Base-by-base conservation (phyloP, 495 filamentous ascomycete genomes). In the Xylaria venustula region DNA sequence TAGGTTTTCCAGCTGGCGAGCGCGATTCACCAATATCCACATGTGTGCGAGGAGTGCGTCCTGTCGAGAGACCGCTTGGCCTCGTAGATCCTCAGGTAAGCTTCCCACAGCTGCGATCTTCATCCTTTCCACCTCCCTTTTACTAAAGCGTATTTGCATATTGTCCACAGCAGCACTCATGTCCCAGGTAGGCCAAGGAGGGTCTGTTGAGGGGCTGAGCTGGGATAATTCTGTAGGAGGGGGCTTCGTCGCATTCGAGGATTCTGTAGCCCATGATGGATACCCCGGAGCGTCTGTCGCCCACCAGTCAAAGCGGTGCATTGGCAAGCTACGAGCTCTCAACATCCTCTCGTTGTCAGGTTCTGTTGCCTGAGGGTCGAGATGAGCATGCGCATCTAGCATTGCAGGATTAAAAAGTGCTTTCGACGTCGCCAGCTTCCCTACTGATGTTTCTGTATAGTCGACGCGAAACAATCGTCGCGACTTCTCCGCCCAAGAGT, bases 271-370 rank as follows among this genome's bases (percentile, higher is more conserved):
- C 64, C 69, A 72, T 9, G 25, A 23, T 17, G 73, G 72, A 37
- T 66, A 67, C 1, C 58, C 65, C 9, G 66, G 65, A 0, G 63
- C 63, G 9, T 61, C 62, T 3, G 37, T 60, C 7, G 61, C 61
- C 67, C 74, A 75, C 66, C 68, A 73, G 49, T 76, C 70, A 52
- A 66, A 77, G 17, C 73, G 63, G 61, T 77, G 74, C 62, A 73
- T 65, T 1, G 74, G 72, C 14, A 78, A 58, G 7, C 54, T 49
- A 19, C 70, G 60, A 7, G 72, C 70, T 47, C 66, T 58, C 0
- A 26, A n/a, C 11, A 71, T 30, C 32, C 67, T 62, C 25, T 62
- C 64, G 1, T 61, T 54, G 37, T 76, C 70, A 7, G 73, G 68
- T 0, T 23, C 32, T 14, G 37, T 41, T 12, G 8, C 51, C 36